These are phyloP conservation scores for Phytophthora sp. DNA, from an alignment of 352 stramenopile species.

Conservation along the genomic window DNA sequence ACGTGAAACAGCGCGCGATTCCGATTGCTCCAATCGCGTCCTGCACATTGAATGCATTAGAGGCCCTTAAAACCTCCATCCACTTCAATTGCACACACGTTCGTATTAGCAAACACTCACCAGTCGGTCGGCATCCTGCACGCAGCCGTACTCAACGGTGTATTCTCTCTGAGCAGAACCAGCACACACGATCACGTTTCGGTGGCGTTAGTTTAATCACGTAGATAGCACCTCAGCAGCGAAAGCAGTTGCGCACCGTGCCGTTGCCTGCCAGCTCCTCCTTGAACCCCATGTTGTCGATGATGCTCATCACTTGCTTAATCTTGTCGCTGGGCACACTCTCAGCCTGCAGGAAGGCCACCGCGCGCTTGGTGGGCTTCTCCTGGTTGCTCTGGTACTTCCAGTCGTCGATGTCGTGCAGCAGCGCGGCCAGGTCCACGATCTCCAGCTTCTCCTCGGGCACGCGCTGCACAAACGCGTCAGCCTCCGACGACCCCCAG, in stretches of 20 bases:
- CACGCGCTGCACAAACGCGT: slow-evolving; percentile 43
- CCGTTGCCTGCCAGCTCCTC: slow-evolving; percentile 62
- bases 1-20: slow-evolving; percentile 92
- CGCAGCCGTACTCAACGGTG: slow-evolving; percentile 82
- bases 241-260: slow-evolving; percentile 16
- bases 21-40: slow-evolving; percentile 92
- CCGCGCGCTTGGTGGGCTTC: slow-evolving; percentile 60
- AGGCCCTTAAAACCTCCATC: not conserved
- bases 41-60: slow-evolving; percentile 22
- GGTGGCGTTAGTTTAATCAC: no score
- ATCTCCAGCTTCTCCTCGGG: slow-evolving; percentile 65
- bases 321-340: slow-evolving; percentile 55
- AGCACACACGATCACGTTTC: not conserved
- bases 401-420: slow-evolving; percentile 93
- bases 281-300: slow-evolving; percentile 88
- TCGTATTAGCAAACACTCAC: no score
- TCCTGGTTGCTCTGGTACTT: slow-evolving; percentile 77
- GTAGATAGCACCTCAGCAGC: not conserved
- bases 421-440: slow-evolving; percentile 82
- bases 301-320: slow-evolving; percentile 78
- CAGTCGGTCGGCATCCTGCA: slow-evolving; percentile 90
- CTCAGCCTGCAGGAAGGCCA: slow-evolving; percentile 64
- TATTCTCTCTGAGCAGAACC: slow-evolving; percentile 31
- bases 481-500: not conserved
- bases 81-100: not conserved